Conservation (phyloP, 1,139 yeast genomes). For the Arxiozyma telluris region DNA sequence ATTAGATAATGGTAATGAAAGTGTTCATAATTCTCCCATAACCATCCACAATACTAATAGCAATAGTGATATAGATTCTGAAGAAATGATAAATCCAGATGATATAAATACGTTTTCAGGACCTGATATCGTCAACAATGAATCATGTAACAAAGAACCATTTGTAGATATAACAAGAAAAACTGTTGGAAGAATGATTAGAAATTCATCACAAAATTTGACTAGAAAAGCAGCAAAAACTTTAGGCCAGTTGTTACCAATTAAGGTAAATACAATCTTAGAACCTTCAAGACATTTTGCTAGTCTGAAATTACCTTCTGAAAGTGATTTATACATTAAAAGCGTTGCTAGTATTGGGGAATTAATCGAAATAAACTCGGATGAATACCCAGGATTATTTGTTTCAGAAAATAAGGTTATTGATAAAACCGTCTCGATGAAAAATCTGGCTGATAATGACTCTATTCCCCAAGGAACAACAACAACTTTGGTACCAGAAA, state of each 20-base stretch:
- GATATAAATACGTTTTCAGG: slow-evolving; percentile 13
- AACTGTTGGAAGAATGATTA: slow-evolving; percentile 61
- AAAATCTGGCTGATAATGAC: background rate
- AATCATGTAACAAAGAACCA: slow-evolving; percentile 40
- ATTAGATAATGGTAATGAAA: slow-evolving; percentile 5
- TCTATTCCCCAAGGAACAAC: background rate
- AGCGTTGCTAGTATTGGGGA: slow-evolving; percentile 18
- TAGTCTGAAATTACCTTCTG: slow-evolving; percentile 68
- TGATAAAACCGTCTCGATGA: background rate
- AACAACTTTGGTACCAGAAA: background rate
- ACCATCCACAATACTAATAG: slow-evolving; percentile 17
- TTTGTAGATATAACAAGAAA: slow-evolving; percentile 59
- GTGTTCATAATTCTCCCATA: slow-evolving; percentile 20
- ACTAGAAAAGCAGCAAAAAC: slow-evolving; percentile 73
- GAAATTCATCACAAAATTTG: slow-evolving; percentile 44
- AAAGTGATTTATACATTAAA: slow-evolving; percentile 7
- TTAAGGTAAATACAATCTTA: slow-evolving; percentile 67
- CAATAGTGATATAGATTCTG: slow-evolving; percentile 34
- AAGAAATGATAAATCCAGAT: slow-evolving; percentile 32
- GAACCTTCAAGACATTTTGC: slow-evolving; percentile 96
- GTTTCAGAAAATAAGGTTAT: slow-evolving; percentile 3
- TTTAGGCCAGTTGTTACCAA: slow-evolving; percentile 78
- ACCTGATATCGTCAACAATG: slow-evolving; percentile 3
- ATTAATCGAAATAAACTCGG: slow-evolving; percentile 12
- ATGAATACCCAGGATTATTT: slow-evolving; percentile 21